Evolutionary conservation across 1,284 basidiomycete species (phyloP), one percentile per base, ranked within the genome.

Genomic region (Trametes pubescens): DNA sequence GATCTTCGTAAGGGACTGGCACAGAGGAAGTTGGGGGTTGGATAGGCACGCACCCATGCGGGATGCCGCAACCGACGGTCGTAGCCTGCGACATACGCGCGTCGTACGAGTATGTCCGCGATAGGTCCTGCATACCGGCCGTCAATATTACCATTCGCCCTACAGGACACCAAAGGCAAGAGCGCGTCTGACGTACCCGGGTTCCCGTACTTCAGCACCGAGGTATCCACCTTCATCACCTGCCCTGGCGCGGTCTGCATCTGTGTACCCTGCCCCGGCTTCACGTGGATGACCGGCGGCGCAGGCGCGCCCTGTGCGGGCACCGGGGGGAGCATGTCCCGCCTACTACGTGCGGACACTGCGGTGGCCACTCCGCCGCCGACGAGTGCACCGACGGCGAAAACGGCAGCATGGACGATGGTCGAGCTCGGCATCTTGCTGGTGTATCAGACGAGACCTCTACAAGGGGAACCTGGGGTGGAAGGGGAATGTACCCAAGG

Each of bases 31-130:
- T 37, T 4, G 14, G 8, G 43, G 4, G 26, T 4, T 11, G 43
- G 26, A 9, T 18, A 29, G 22, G 8, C 7, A 55, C 85, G 29
- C 71, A 94, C 94, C 96, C 98, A 99, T 26, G 94, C 86, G 3
- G 97, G 96, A 80, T 99, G 96, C 26, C 94, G 84, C 62, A 96
- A 80, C 13, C 94, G 84, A 55, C 98, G 85, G 76, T 99, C 97
- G 76, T 99, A 99, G 3, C 88, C 93, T 4, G 94, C 89, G 26
- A 93, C 89, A 74, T 97, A 98, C 9, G 92, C 95, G 73, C 88
- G 87, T 46, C 94, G 85, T 37, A 89, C 84, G 47, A 98, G 82
- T 13, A 91, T 78, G 77, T 98, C 95, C 5, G 91, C 84, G 32
- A 95, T 84, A 14, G 95, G 96, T 18, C 96, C 96, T 94, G 65